These are phyloP conservation scores for Dryadomyces sulphureus DNA, from an alignment of 2,329 filamentous ascomycete genomes.

Conservation along the genomic window DNA sequence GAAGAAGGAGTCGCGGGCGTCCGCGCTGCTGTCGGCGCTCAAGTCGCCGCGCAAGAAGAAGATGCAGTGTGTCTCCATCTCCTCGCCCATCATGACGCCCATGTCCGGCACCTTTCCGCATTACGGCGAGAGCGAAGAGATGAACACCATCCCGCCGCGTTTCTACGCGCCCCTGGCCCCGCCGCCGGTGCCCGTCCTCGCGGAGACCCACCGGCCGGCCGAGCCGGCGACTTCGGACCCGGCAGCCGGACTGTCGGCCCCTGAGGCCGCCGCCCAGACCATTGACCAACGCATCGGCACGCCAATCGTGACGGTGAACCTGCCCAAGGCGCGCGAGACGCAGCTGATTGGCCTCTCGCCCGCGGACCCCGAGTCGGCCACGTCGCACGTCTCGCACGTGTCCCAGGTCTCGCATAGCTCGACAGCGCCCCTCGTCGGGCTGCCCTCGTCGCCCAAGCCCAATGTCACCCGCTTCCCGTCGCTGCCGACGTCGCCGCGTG, in stretches of 20 bases:
- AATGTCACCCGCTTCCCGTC: conserved; percentile 19
- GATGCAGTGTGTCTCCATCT: conserved; percentile 40
- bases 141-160: conserved; percentile 41
- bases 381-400: conserved; percentile 33
- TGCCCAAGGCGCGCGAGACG: conserved; percentile 5
- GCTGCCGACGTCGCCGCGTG: conserved; percentile 14
- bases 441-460: conserved; percentile 37
- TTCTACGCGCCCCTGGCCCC: conserved; percentile 43
- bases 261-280: conserved; percentile 31
- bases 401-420: conserved; percentile 29
- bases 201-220: background rate
- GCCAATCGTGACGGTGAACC: conserved; percentile 2
- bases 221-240: background rate
- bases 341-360: conserved; percentile 15
- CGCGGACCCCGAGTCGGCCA: conserved; percentile 34
- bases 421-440: conserved; percentile 34
- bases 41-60: conserved; percentile 44
- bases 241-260: conserved; percentile 26
- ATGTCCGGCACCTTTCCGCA: conserved; percentile 44
- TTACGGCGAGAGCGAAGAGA: conserved; percentile 32
- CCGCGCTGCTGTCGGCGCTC: conserved; percentile 45
- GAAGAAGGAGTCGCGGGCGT: conserved; percentile 39
- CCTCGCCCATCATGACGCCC: conserved; percentile 51
- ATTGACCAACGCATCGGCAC: conserved; percentile 41
- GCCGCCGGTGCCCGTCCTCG: conserved; percentile 29